Base-by-base conservation (phyloP, 805 yeast species). In the Starmerella khaoyaiensis region DNA sequence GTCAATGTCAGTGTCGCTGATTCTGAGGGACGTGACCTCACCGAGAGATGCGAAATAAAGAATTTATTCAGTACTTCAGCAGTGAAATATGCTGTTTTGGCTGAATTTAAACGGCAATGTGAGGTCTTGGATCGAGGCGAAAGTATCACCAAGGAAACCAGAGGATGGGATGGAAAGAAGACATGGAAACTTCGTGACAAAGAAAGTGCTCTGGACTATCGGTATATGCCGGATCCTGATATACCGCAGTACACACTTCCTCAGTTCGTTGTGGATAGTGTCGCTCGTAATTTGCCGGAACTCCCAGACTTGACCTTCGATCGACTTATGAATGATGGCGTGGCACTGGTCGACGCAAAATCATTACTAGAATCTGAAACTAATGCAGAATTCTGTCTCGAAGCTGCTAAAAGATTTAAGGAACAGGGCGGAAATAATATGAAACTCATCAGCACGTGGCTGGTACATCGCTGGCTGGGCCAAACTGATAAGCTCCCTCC, bases 211-310 rank as follows among this genome's bases (percentile, higher is more conserved):
- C 68, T 80, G 10, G 98, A 90, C 57, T 90, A 90, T 58, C 64
- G 97, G 50, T 90, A 84, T 54, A 77, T 87, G 68, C 95, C 97
- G 0, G 98, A 90, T 55, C 81, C 93, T 2, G 98, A 90, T 55
- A 60, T 90, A 21, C 84, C 90, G 0, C 56, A 60, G 1, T 58
- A 86, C 4, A 41, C 50, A 12, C 54, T 87, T 3, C 61, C 68
- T 26, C 39, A 58, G 1, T 52, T 53, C 0, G 66, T 76, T 4
- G 51, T 68, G 0, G 48, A 59, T 0, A 62, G 67, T 2, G 61
- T 79, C 0, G 49, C 56, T 10, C 42, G 50, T 3, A 32, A 48
- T 1, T 51, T 48, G 12, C 86, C 87, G 0, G 62, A 55, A 8
- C 56, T 76, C 1, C 86, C 94, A 0, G 87, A 82, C 38, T 62